Evolutionary conservation across 441 rosid species (phyloP).

Genomic region (Erodium texanum): DNA sequence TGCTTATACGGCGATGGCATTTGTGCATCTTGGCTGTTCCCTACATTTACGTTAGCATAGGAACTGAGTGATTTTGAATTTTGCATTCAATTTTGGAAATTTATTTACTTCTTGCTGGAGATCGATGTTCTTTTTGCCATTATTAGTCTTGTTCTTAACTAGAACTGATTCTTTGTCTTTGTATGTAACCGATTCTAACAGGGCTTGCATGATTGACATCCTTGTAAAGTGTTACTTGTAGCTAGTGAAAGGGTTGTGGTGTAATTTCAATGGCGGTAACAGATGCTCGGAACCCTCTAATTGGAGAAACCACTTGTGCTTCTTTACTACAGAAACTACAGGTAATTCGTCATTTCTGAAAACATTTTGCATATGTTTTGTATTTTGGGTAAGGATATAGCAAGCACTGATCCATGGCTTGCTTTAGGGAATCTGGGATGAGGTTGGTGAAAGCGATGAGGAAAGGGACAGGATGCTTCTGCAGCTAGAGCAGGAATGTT

Average conservation of each 20-base stretch:
- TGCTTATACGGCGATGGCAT: not conserved
- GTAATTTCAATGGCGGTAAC: constrained; percentile 52
- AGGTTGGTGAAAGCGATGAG: constrained; percentile 89
- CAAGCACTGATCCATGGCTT: constrained; percentile 8
- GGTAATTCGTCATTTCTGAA: constrained; percentile 31
- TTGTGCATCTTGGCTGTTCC: not conserved
- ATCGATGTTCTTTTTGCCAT: not conserved
- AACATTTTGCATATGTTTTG: not conserved
- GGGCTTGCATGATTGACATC: not conserved
- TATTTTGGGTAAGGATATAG: not conserved
- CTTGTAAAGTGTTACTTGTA: constrained; percentile 3
- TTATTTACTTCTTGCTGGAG: not conserved
- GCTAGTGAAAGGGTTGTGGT: constrained; percentile 20
- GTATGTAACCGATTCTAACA: constrained; percentile 9
- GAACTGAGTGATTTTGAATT: too few relatives aligned
- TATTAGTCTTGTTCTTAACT: not conserved
- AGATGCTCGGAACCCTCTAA: constrained; percentile 60
- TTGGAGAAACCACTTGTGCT: constrained; percentile 84
- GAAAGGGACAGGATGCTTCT: constrained; percentile 84
- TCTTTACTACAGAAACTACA: constrained; percentile 79
- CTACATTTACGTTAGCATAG: not conserved
- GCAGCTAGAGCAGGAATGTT: constrained; percentile 89
- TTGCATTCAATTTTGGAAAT: not conserved
- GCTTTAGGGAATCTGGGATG: constrained; percentile 93
- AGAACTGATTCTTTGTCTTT: constrained; percentile 8